phyloP scores from a whole-genome alignment of 2,329 filamentous ascomycete species.

The Arachnopeziza araneosa region DNA sequence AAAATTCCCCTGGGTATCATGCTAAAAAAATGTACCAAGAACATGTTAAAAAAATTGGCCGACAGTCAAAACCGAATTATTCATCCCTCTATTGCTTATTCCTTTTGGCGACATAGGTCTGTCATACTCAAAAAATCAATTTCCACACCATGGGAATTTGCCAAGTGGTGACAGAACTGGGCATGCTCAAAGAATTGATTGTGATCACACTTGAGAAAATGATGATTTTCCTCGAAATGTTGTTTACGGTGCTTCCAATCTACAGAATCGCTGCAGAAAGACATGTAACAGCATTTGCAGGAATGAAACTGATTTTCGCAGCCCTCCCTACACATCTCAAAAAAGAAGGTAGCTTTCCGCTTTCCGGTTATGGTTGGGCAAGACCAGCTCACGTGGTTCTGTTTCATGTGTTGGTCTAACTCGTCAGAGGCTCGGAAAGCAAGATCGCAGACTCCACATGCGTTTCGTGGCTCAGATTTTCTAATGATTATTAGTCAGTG shows the following conservation, averaged over 20 bases:
- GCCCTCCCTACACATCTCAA: not conserved
- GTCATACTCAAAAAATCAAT: not conserved
- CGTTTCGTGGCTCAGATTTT: not conserved
- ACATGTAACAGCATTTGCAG: not conserved
- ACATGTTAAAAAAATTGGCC: not conserved
- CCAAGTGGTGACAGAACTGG: not conserved
- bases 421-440: not conserved
- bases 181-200: not conserved
- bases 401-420: not conserved
- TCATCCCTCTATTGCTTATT: not conserved
- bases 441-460: not conserved
- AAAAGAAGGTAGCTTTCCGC: not conserved
- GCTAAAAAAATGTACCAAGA: not conserved
- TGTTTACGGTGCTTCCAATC: not conserved
- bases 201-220: not conserved
- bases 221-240: not conserved
- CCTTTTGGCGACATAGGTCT: not conserved
- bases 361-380: not conserved
- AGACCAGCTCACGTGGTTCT: not conserved
- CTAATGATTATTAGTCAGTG: not conserved
- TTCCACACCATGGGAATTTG: not conserved
- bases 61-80: not conserved
- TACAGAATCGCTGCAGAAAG: not conserved
- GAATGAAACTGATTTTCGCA: not conserved
- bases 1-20: not conserved